Evolutionary conservation across 2,329 filamentous ascomycete species (phyloP).

Genomic region (Neofusicoccum laricinum): DNA sequence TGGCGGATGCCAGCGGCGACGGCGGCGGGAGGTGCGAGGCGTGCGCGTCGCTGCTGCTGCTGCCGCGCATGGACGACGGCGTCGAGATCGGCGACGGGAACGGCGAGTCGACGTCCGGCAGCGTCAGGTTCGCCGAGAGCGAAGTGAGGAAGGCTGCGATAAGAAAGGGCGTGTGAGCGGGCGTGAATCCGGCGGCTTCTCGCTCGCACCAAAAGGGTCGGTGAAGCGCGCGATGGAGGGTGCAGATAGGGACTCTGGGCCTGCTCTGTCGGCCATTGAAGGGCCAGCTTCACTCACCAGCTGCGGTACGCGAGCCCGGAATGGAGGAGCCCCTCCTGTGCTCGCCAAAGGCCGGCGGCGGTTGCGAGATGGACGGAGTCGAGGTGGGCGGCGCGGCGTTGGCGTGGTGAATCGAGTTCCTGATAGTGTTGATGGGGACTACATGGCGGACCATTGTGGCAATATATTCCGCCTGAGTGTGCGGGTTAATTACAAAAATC

Average conservation of each 20-base stretch:
- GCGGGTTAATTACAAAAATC: not conserved
- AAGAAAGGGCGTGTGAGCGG: not conserved
- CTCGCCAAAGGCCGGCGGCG: constrained; percentile 14
- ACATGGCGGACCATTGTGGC: constrained; percentile 18
- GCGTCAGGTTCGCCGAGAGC: constrained; percentile 74
- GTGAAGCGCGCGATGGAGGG: not conserved
- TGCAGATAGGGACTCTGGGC: not conserved
- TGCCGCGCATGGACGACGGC: constrained; percentile 56
- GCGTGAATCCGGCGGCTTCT: not conserved
- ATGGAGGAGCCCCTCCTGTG: constrained; percentile 19
- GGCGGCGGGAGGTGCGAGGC: constrained; percentile 36
- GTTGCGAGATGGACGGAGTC: not conserved
- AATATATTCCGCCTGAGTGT: not conserved
- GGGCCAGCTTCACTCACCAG: constrained; percentile 28
- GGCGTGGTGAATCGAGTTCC: constrained; percentile 10
- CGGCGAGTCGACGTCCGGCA: constrained; percentile 54
- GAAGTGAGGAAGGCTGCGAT: constrained; percentile 75
- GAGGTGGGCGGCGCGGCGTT: constrained; percentile 3
- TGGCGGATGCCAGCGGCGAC: constrained; percentile 33
- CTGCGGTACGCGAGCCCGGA: constrained; percentile 37
- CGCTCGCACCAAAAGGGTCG: not conserved
- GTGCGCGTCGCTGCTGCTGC: constrained; percentile 38
- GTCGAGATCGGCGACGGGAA: constrained; percentile 59
- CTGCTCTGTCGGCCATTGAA: not conserved
- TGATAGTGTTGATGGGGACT: constrained; percentile 17